Conservation (phyloP, 495 filamentous ascomycete genomes). For the Lindgomyces ingoldianus region DNA sequence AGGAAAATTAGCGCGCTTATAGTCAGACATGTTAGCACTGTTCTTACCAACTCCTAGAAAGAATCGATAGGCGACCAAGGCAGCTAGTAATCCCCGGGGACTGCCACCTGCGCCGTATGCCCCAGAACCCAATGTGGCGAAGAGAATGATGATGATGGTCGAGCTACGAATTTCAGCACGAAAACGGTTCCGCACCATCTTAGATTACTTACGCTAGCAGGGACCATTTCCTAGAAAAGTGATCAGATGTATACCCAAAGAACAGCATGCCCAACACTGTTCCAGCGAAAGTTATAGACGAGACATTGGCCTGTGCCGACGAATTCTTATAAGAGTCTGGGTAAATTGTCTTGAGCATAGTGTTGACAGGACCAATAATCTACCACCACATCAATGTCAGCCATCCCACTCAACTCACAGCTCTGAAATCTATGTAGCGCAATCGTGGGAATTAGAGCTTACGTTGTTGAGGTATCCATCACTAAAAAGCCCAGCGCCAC, state of each 20-base stretch:
- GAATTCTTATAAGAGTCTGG: conserved; percentile 63
- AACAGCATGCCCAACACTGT: conserved; percentile 81
- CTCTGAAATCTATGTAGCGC: too few relatives aligned
- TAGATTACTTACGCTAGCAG: conserved; percentile 57
- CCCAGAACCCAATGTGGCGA: conserved; percentile 77
- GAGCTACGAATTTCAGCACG: conserved; percentile 45
- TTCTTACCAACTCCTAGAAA: conserved; percentile 61
- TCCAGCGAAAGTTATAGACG: conserved; percentile 81
- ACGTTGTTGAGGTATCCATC: conserved; percentile 89
- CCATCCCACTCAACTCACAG: too few relatives aligned
- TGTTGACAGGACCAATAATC: conserved; percentile 62
- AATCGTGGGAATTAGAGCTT: conserved; percentile 16
- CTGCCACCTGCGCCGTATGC: conserved; percentile 68
- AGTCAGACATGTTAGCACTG: too few relatives aligned
- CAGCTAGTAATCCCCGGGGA: conserved; percentile 69
- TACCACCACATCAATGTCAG: too few relatives aligned
- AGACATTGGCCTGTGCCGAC: conserved; percentile 66
- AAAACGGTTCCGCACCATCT: background rate
- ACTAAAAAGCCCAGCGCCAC: conserved; percentile 85
- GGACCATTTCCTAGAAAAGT: conserved; percentile 80
- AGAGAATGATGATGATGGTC: conserved; percentile 79
- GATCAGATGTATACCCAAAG: conserved; percentile 81
- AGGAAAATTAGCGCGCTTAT: background rate
- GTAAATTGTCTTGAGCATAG: conserved; percentile 67
- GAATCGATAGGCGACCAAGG: conserved; percentile 83